Conservation (phyloP, 441 rosid species). For the Jatropha podagrica region DNA sequence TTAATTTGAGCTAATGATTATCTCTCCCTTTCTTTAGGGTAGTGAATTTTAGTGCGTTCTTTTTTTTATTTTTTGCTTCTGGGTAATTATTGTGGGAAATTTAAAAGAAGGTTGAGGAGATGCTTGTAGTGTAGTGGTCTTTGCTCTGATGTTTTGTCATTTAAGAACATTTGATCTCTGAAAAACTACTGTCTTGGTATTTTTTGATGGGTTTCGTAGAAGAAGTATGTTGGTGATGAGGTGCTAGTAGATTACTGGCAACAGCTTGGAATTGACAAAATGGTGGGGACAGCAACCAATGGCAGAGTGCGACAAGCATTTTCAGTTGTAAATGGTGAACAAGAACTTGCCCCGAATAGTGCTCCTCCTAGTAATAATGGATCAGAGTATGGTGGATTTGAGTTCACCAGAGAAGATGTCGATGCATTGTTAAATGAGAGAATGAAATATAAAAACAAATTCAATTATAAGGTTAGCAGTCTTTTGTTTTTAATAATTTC, state of each 20-base stretch:
- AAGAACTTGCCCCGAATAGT: conserved; percentile 61
- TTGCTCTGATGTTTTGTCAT: conserved; percentile 12
- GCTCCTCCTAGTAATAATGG: conserved; percentile 58
- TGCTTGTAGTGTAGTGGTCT: conserved; percentile 7
- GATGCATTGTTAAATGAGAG: conserved; percentile 76
- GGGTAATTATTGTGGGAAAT: conserved; percentile 4
- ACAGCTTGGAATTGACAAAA: conserved; percentile 35
- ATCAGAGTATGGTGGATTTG: conserved; percentile 50
- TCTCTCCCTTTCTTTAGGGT: background rate
- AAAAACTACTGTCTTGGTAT: background rate
- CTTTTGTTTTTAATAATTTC: background rate
- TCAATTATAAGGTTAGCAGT: conserved; percentile 76
- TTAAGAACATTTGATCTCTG: conserved; percentile 5
- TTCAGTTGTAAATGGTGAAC: conserved; percentile 62
- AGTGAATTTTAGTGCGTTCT: background rate
- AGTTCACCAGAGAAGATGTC: conserved; percentile 84
- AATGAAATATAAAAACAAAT: conserved; percentile 74
- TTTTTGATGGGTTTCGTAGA: conserved; percentile 23
- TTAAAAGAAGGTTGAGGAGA: conserved; percentile 9
- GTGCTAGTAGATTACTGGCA: conserved; percentile 32
- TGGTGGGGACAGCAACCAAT: conserved; percentile 78
- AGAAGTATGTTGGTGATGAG: conserved; percentile 37
- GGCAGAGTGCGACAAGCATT: conserved; percentile 73
- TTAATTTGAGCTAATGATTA: background rate
- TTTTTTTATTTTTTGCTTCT: background rate